Evolutionary conservation across 2,329 filamentous ascomycete species (phyloP), one percentile per base, ranked within the genome.

Genomic region (Aspergillus ibericus): DNA sequence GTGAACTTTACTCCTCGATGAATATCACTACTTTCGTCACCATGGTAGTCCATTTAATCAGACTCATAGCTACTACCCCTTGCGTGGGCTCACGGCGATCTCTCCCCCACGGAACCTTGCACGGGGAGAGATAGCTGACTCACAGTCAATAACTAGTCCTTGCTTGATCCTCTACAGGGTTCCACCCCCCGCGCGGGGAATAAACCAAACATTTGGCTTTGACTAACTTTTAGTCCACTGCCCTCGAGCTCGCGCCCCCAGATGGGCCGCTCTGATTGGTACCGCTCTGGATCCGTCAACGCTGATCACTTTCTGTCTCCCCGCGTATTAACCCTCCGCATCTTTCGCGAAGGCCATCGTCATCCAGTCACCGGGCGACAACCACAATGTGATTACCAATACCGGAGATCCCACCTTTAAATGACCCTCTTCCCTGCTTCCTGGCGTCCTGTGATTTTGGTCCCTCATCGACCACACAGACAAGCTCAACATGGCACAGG

Each of bases 401-500:
- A 27, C 10, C 22, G 22, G 42, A 22, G n/a, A 18, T 16, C 44
- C 44, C 44, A 29, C 25, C 22, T 48, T 29, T 32, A 29, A 48
- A 48, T 9, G 15, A 4, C 12, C 22, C 22, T 13, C 20, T 15
- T 29, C 25, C 42, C 13, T 25, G 13, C 13, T 50, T 16, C 20
- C 16, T 32, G 18, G 15, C n/a, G 27, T 22, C 16, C 18, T 16
- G 13, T 47, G 25, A 16, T 25, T 44, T 47, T 9, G 4, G 7
- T 15, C n/a, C 25, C 44, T 16, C 15, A 16, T 29, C 15, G 15
- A n/a, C 22, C 16, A 27, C 22, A 16, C 25, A 2, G n/a, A 16
- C 8, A 32, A 5, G n/a, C 15, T 47, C 49, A 63, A 50, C 20
- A 65, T 65, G 56, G 58, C 55, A n/a, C 60, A 66, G 18, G 63